Evolutionary conservation across 495 filamentous ascomycete species (phyloP), one percentile per base, ranked within the genome.

Genomic region (Penicillium tannophilum): DNA sequence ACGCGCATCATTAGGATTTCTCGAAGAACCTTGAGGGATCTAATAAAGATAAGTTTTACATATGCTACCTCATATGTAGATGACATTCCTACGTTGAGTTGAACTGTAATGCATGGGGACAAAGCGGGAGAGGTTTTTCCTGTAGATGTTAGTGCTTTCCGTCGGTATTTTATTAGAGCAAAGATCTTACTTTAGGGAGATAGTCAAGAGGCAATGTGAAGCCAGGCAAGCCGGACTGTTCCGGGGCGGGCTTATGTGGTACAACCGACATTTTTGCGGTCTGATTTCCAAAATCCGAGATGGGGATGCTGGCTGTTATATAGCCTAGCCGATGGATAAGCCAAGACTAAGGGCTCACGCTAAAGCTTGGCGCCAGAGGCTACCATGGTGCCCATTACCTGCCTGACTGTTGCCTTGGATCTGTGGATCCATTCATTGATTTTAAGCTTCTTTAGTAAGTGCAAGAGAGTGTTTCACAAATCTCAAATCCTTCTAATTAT

Each of bases 1-100:
- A 74, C n/a, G 2, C 54, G 61, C 57, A 77, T 62, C 64, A 77
- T 73, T 4, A 58, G 1, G 28, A 64, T 56, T 11, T 66, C 61
- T 45, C 52, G 33, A 10, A 44, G 44, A 24, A 33, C 41, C 4
- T 1, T 39, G 3, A 6, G 1, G 10, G 30, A 23, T 24, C 39
- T 36, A 24, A 14, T 31, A 31, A 6, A 16, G 3, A 41, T 42
- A 23, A 23, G 20, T 44, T 17, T 3, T 31, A 10, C 8, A 26
- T 41, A 10, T 16, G 28, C 45, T 26, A 8, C 4, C 9, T 2
- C 20, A 41, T n/a, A 39, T 10, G 8, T n/a, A 24, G 8, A 23
- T 23, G 17, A 14, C 1, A 20, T 26, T 17, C 48, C 19, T 41
- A 36, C 50, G 3, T 16, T 23, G 4, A 10, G 12, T 17, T 2